These are phyloP conservation scores for Hyparrhenia diplandra DNA, from an alignment of 176 grass and related monocot species.

Conservation along the genomic window DNA sequence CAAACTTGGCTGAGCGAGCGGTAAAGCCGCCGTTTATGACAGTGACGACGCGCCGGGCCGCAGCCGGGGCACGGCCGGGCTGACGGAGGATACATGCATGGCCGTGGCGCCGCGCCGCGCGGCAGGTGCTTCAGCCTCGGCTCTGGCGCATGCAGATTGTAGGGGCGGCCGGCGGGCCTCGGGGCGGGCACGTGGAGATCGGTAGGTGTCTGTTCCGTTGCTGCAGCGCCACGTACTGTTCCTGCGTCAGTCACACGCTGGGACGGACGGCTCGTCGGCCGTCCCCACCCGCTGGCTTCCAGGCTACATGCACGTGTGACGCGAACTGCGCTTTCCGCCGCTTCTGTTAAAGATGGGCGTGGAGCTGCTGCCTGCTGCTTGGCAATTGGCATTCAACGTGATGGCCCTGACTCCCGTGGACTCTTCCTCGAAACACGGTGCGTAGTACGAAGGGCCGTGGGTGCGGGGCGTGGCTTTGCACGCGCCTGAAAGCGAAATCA, in stretches of 20 bases:
- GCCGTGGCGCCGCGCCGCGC: no score
- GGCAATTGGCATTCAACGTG: neutral
- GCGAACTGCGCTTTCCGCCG: neutral
- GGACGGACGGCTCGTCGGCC: neutral
- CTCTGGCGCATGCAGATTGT: neutral
- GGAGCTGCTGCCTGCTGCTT: no score
- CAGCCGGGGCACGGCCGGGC: no score
- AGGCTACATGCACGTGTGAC: neutral
- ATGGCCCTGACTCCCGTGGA: neutral
- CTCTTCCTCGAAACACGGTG: neutral
- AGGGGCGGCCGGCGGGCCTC: neutral
- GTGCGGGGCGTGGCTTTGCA: neutral
- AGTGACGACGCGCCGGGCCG: no score
- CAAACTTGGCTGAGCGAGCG: no score
- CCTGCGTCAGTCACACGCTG: neutral
- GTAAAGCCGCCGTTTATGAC: no score
- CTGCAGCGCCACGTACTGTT: neutral
- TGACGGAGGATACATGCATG: no score
- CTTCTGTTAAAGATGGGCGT: no score
- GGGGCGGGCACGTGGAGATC: neutral
- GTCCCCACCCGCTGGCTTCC: neutral
- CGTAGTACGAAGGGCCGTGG: no score
- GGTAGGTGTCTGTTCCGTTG: neutral
- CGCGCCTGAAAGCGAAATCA: no score
- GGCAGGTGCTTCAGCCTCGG: neutral